A percentile compares a stretch with the other conserved stretches of the same genome.
Conservation (phyloP, 768 basidiomycete species). For the Rhodotorula sphaerocarpa region DNA sequence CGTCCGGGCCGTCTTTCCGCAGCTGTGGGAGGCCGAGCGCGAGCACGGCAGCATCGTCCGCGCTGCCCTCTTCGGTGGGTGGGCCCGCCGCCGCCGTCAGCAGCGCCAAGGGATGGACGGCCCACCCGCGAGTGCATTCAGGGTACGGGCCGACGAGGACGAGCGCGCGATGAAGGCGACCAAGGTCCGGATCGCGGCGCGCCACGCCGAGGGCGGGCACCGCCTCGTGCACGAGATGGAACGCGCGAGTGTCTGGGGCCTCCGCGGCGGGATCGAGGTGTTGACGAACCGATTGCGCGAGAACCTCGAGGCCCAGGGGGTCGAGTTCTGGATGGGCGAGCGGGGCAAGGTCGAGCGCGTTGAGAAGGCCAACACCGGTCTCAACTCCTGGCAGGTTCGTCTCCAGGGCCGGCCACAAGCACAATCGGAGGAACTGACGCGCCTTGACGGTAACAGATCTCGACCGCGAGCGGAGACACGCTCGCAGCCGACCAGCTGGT, state of each 20-base stretch:
- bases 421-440: too few species aligned
- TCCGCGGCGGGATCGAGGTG: constrained; percentile 64
- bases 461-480: neutral
- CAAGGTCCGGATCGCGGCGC: constrained; percentile 3
- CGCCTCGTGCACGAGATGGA: constrained; percentile 32
- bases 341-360: constrained; percentile 16
- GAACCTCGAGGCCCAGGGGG: constrained; percentile 52
- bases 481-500: constrained; percentile 50
- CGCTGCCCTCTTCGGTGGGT: constrained; percentile 44
- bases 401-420: too few species aligned
- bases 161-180: constrained; percentile 30
- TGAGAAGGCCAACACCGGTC: constrained; percentile 1
- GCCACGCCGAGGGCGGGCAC: neutral
- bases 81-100: constrained; percentile 12
- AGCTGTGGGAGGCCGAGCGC: constrained; percentile 59
- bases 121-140: constrained; percentile 18
- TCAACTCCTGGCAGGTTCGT: constrained; percentile 18
- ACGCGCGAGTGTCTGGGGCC: constrained; percentile 67
- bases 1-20: constrained; percentile 66
- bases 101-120: neutral
- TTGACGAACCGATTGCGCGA: constrained; percentile 55
- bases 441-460: too few species aligned
- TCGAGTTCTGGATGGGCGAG: constrained; percentile 50
- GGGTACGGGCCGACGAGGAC: constrained; percentile 13
- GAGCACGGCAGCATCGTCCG: constrained; percentile 63